Evolutionary conservation across 2,329 filamentous ascomycete species (phyloP).

Genomic region (Emmonsia crescens): DNA sequence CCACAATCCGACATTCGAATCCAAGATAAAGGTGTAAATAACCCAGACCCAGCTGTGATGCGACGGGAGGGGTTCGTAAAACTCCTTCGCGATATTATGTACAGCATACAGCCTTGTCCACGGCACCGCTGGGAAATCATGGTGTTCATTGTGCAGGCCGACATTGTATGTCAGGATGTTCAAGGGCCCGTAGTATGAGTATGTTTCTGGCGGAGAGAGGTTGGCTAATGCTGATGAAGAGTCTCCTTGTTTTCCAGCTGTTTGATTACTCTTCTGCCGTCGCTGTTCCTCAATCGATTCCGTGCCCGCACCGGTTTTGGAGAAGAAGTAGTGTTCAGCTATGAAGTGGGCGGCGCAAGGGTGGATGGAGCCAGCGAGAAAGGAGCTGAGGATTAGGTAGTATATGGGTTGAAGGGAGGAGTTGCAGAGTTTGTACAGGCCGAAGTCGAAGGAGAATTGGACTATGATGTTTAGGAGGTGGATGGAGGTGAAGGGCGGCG

Average conservation of each 20-base stretch:
- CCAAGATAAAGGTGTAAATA: slow-evolving; percentile 90
- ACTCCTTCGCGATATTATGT: slow-evolving; percentile 73
- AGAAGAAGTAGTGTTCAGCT: slow-evolving; percentile 82
- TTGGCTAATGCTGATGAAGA: slow-evolving; percentile 41
- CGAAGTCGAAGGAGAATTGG: slow-evolving; percentile 68
- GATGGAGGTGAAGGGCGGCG: slow-evolving; percentile 72
- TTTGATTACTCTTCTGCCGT: slow-evolving; percentile 18
- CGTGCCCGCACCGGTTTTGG: slow-evolving; percentile 27
- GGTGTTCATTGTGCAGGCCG: slow-evolving; percentile 95
- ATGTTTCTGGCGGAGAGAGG: slow-evolving; percentile 77
- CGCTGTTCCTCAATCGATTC: slow-evolving; percentile 44
- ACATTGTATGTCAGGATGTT: slow-evolving; percentile 96
- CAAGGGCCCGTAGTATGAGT: slow-evolving; percentile 87
- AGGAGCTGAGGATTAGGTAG: slow-evolving; percentile 81
- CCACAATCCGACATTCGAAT: slow-evolving; percentile 78
- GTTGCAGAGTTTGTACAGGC: slow-evolving; percentile 52
- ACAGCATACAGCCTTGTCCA: slow-evolving; percentile 79
- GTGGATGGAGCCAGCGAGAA: slow-evolving; percentile 87
- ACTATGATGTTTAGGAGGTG: slow-evolving; percentile 70
- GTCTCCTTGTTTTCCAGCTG: slow-evolving; percentile 25
- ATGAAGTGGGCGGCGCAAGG: slow-evolving; percentile 97
- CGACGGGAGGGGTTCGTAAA: slow-evolving; percentile 76
- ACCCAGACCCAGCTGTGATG: slow-evolving; percentile 88
- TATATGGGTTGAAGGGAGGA: slow-evolving; percentile 50
- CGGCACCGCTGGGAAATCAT: slow-evolving; percentile 93